Evolutionary conservation across 257 asterid species (phyloP).

Genomic region (Ballota nigra): DNA sequence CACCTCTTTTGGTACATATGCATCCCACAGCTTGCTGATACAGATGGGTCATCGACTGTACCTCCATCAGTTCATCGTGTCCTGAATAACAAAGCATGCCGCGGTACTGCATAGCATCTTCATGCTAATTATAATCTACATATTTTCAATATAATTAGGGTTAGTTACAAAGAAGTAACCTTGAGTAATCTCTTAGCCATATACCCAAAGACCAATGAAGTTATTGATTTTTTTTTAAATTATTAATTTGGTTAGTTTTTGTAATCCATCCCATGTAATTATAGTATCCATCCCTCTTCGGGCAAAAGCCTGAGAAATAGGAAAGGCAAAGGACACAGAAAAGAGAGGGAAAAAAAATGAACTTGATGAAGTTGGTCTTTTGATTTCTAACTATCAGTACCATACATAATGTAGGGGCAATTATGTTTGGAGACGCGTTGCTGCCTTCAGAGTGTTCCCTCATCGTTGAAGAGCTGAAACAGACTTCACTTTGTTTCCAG

Average conservation of each 20-base stretch:
- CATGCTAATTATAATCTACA: conserved; percentile 6
- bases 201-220: background rate
- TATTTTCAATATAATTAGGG: background rate
- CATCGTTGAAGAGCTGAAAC: conserved; percentile 84
- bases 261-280: background rate
- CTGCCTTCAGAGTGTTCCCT: conserved; percentile 93
- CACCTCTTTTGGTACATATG: conserved; percentile 4
- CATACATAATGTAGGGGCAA: conserved; percentile 70
- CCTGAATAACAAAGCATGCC: conserved; percentile 94
- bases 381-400: background rate
- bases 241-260: background rate
- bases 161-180: background rate
- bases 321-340: background rate
- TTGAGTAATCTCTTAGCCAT: background rate
- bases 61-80: conserved; percentile 85
- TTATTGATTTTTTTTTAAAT: background rate
- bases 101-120: conserved; percentile 49
- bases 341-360: background rate
- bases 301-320: background rate
- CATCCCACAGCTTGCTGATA: conserved; percentile 69
- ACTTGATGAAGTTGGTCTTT: background rate
- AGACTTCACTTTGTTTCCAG: conserved; percentile 89
- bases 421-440: conserved; percentile 92
- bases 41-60: conserved; percentile 88
- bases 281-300: background rate